Evolutionary conservation across 1,284 basidiomycete species (phyloP).

Genomic region (Tylopilus sp.): DNA sequence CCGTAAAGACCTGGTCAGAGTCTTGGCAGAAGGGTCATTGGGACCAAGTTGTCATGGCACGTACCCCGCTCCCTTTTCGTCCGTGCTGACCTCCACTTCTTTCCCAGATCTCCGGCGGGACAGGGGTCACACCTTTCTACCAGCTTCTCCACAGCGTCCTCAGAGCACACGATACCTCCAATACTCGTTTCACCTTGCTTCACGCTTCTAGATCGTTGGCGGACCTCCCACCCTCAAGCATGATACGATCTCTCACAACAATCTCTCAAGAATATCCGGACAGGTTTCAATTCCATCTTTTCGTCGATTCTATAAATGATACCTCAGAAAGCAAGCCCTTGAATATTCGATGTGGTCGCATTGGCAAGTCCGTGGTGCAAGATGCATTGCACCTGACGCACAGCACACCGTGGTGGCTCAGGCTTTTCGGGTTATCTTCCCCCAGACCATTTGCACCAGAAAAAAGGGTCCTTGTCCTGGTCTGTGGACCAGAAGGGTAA

Average conservation of each 20-base stretch:
- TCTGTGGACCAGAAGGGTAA: constrained; percentile 78
- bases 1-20: constrained; percentile 61
- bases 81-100: constrained; percentile 3
- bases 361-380: constrained; percentile 48
- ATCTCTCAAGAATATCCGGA: constrained; percentile 50
- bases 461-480: constrained; percentile 55
- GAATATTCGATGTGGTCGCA: constrained; percentile 41
- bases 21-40: constrained; percentile 56
- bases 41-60: constrained; percentile 79
- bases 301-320: constrained; percentile 52
- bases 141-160: constrained; percentile 56
- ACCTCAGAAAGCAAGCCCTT: constrained; percentile 18
- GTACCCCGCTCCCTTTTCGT: constrained; percentile 18
- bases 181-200: constrained; percentile 63
- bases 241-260: constrained; percentile 49
- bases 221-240: constrained; percentile 61
- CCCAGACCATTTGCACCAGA: constrained; percentile 19
- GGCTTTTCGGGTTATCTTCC: constrained; percentile 31
- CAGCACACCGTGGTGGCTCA: constrained; percentile 44
- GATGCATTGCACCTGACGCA: constrained; percentile 35
- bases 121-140: constrained; percentile 77
- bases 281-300: constrained; percentile 54
- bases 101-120: constrained; percentile 74
- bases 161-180: constrained; percentile 25
- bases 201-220: constrained; percentile 59